phyloP scores from a whole-genome alignment of 1,139 yeast species.

The Blastobotrys aristatus region DNA sequence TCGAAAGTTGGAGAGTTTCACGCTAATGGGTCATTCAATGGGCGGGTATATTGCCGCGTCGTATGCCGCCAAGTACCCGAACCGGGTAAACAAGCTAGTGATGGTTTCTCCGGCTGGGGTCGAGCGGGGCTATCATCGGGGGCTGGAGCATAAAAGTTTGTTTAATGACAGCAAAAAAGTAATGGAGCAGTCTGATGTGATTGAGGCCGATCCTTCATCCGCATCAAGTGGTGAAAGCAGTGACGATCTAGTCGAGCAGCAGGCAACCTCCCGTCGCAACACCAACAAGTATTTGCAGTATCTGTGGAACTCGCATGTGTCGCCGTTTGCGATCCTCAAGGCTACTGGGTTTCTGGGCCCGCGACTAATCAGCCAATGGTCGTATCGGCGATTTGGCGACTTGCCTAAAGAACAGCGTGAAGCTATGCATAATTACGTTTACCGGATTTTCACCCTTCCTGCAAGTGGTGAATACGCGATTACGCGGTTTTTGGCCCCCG shows the following conservation, averaged over 20 bases:
- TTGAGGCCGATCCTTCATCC: slow-evolving; percentile 9
- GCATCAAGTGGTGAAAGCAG: slow-evolving; percentile 1
- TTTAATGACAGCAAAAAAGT: slow-evolving; percentile 9
- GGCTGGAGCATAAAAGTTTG: slow-evolving; percentile 19
- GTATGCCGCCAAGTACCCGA: slow-evolving; percentile 69
- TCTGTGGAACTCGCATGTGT: slow-evolving; percentile 37
- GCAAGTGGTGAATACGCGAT: slow-evolving; percentile 62
- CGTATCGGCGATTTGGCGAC: slow-evolving; percentile 33
- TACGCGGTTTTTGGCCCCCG: slow-evolving; percentile 59
- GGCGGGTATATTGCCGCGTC: slow-evolving; percentile 82
- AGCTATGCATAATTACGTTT: slow-evolving; percentile 50
- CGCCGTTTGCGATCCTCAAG: slow-evolving; percentile 36
- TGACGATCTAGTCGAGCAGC: slow-evolving; percentile 11
- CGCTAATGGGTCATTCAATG: slow-evolving; percentile 78
- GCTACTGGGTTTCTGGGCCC: slow-evolving; percentile 36
- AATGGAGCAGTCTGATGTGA: slow-evolving; percentile 12
- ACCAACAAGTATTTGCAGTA: slow-evolving; percentile 16
- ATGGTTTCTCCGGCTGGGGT: slow-evolving; percentile 84
- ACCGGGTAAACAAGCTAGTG: slow-evolving; percentile 52
- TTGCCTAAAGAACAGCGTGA: slow-evolving; percentile 26
- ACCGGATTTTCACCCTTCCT: slow-evolving; percentile 53
- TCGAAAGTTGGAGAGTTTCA: slow-evolving; percentile 45
- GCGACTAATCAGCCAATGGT: slow-evolving; percentile 36
- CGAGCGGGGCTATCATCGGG: slow-evolving; percentile 29
- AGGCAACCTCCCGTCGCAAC: slow-evolving; percentile 13